Base-by-base conservation (phyloP, 805 yeast genomes). In the Blastobotrys robertii region DNA sequence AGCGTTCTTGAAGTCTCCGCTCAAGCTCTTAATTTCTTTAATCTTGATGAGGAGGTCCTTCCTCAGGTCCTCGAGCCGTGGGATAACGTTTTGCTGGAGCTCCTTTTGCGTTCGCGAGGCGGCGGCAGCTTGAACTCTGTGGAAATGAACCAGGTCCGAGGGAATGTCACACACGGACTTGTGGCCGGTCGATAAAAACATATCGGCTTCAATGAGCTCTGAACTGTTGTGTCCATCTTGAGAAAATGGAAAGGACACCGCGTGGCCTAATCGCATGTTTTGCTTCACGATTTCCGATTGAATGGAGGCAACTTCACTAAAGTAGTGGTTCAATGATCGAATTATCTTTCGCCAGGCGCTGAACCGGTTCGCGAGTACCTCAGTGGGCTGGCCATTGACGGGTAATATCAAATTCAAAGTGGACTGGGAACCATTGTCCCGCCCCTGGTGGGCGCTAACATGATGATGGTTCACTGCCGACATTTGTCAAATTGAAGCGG, bases 251-350 rank as follows among this genome's bases (percentile, higher is more conserved):
- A 75, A 68, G 38, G 68, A 66, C 13, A 84, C 80, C 8, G 94
- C 86, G 58, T 85, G 88, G 47, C 85, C 84, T 37, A 87, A 70
- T 40, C 95, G 68, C 40, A 80, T 64, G 51, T 85, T 92, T 55
- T 85, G 94, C 46, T 95, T 76, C 30, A 84, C 79, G 12, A 85
- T 74, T 57, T 88, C 95, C 60, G 88, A 96, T 58, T 87, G 92
- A 44, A 84, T 88, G 10, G 83, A 73, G 8, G 85, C 86, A 33
- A 78, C 79, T 55, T 87, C 95, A 48, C 74, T 75, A 49, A 90
- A 68, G 57, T 90, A 90, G 38, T 72, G 75, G 14, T 84, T 71
- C 44, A 90, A 64, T 30, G 90, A 81, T 48, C 79, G 77, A 44
- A 87, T 78, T 43, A 88, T 76, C 34, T 74, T 72, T 45, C 95